Evolutionary conservation across 2,329 filamentous ascomycete species (phyloP), one percentile per base, ranked within the genome.

Genomic region (Sclerotinia sclerotiorum): DNA sequence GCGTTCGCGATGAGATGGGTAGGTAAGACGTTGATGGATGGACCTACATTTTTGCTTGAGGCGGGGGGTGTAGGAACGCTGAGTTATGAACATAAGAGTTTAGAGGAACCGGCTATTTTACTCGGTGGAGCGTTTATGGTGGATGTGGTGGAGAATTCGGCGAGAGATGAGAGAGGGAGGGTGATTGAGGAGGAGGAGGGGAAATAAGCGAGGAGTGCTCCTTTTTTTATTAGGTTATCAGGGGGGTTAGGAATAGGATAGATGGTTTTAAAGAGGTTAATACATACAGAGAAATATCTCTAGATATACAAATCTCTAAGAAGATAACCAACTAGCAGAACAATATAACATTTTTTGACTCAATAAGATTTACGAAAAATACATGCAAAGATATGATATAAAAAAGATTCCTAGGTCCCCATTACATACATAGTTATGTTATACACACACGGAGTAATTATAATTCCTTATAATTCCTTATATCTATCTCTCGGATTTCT

Each of bases 1-100:
- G 92, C 92, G 0, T 93, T 97, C 78, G 93, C 94, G 8, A 92
- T 94, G 83, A 85, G 93, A 44, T 97, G 94, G 94, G 85, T 89
- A 0, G 87, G 88, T 0, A 90, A 90, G 81, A 83, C 86, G 17
- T 82, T 97, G 69, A 85, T 87, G 67, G 89, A 93, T 72, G 76
- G 90, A 10, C 90, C 92, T 51, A 86, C 88, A 7, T 88, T 97
- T 77, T 83, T 97, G 70, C 81, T 97, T n/a, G 94, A 97, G 78
- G 91, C 92, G 7, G 92, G 92, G n/a, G 92, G 91, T 73, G 88
- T 95, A 1, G 92, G 91, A 0, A 91, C 90, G 2, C 77, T 96
- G 74, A 94, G 90, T 79, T 96, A 95, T 77, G 91, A 95, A 74
- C 92, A 95, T 79, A 84, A 91, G 74, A 92, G 79, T 72, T 85